Base-by-base conservation (phyloP, 352 stramenopile species). In the Pythium monospermum region DNA sequence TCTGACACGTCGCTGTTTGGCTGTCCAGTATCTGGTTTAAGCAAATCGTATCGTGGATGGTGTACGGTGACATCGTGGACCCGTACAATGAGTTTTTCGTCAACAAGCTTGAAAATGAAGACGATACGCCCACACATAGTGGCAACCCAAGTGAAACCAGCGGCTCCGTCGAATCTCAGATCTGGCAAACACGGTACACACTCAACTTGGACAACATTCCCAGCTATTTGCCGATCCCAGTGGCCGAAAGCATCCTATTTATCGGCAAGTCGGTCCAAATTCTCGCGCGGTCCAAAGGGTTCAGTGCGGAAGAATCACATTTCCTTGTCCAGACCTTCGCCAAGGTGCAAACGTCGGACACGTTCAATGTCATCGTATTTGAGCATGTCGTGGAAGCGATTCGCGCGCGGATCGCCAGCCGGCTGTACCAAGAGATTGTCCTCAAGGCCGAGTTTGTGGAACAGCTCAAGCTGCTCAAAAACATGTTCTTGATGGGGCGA, bases 41-140 rank as follows among this genome's bases (percentile, higher is more conserved):
- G 51, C 82, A 93, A 32, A 85, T 91, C n/a, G 44, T 90, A n/a
- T 64, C 75, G 42, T 93, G 79, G 79, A 88, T 93, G 68, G 43
- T 85, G 8, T 79, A 85, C 39, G 76, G 76, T 4, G 72, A 87
- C 25, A 65, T 89, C 26, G 53, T 85, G 8, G 82, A 93, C 23
- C 82, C 82, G 35, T 76, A 73, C 40, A 49, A 59, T 22, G 82
- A 93, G 45, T 93, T 93, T 66, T 91, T 93, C 61, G 66, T 93
- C 33, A 37, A 39, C 68, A 76, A 69, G 35, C 31, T 47, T 13
- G 10, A 19, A 27, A 28, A 19, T 18, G 26, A 33, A 42, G 42
- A 54, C 41, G 19, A 40, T 32, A 18, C 57, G 66, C 25, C 30
- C 41, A 42, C 25, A 25, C 13, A 63, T 1, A 7, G 42, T 31